Conservation (phyloP, 2,329 filamentous ascomycete species). For the Bipolaris bicolor region DNA sequence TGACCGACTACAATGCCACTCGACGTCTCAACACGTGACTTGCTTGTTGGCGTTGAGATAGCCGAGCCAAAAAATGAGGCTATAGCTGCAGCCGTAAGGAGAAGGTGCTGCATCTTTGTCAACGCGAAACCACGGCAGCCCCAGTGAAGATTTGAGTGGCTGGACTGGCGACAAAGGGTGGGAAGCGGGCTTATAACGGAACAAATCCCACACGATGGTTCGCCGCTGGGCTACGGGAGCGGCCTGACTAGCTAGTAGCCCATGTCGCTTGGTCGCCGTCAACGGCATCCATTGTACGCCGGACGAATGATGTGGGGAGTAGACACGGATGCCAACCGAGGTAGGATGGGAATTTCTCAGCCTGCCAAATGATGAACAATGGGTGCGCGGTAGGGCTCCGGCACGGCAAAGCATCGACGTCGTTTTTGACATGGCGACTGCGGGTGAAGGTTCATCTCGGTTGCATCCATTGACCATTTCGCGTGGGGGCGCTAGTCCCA, state of each 20-base stretch:
- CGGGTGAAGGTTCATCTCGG: slow-evolving; percentile 12
- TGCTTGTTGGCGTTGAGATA: slow-evolving; percentile 10
- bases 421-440: slow-evolving; percentile 9
- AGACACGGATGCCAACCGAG: slow-evolving; percentile 3
- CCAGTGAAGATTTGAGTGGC: background rate
- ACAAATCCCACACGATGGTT: slow-evolving; percentile 9
- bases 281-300: background rate
- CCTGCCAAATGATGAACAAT: background rate
- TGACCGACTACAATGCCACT: slow-evolving; percentile 45
- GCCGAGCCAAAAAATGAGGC: slow-evolving; percentile 17
- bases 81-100: slow-evolving; percentile 18
- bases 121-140: slow-evolving; percentile 10
- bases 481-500: background rate
- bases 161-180: background rate
- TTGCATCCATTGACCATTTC: background rate
- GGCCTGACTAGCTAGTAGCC: slow-evolving; percentile 4
- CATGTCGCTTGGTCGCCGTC: slow-evolving; percentile 8
- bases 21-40: slow-evolving; percentile 30
- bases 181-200: slow-evolving; percentile 10
- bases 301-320: background rate
- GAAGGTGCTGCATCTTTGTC: slow-evolving; percentile 22
- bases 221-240: background rate
- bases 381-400: slow-evolving; percentile 1
- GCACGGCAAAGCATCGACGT: slow-evolving; percentile 3
- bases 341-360: background rate